Evolutionary conservation across 352 stramenopile species (phyloP), one percentile per base, ranked within the genome.

Genomic region (Thalassiosira exigua): DNA sequence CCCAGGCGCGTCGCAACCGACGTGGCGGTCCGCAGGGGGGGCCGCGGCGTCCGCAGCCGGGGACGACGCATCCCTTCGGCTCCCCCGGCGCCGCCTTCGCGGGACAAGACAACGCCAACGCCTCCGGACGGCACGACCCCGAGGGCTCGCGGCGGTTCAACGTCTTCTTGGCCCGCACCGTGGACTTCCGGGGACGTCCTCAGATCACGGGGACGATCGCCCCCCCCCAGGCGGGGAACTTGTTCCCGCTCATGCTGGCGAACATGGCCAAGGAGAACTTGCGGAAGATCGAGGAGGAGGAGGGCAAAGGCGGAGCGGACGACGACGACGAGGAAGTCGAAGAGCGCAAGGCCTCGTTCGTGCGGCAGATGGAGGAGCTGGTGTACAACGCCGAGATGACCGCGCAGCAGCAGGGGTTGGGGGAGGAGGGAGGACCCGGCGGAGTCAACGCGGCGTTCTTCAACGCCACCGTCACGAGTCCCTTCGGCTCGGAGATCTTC

Each of bases 71-170:
- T n/a, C n/a, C n/a, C n/a, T n/a, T n/a, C n/a, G 36, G 36, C 7
- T 14, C 7, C 7, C 36, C 11, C 12, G 19, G 48, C 26, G 60
- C 46, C 39, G 68, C 22, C 27, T 42, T 44, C 52, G 36, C 19
- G 21, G 84, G 78, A 32, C 58, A 65, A 9, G 76, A 92, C 57
- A 91, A 94, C 46, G 81, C 87, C 36, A 91, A 92, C 61, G 86
- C 88, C 52, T 92, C 86, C 9, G 90, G 90, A 4, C 61, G 89
- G 48, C 91, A 93, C 66, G 90, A 94, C 79, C 90, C 90, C 26
- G 82, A 89, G 44, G 90, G 90, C 19, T 93, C 86, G 1, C 69
- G 82, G 12, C 64, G 90, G 24, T 94, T 94, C 81, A 94, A 94
- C 70, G 90, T 94, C 71, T 94, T 94, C 65, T 61, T 94, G 32